These are phyloP conservation scores for Chlamydomonas eustigma DNA, from an alignment of 139 green algal genomes.

Conservation along the genomic window DNA sequence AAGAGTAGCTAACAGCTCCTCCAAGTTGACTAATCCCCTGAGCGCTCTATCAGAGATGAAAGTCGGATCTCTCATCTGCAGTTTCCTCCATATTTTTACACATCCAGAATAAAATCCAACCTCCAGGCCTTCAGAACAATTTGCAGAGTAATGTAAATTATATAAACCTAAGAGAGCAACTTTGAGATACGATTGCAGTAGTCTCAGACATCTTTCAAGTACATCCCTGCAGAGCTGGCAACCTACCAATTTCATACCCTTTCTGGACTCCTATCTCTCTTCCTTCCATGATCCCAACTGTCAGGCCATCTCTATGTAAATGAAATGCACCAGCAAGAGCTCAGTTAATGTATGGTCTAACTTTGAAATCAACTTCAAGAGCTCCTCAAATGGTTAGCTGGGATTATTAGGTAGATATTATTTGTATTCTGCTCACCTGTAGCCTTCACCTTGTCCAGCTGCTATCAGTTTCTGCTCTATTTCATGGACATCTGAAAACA, in stretches of 20 bases:
- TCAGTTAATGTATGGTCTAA: no score
- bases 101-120: conserved; percentile 68
- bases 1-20: conserved; percentile 43
- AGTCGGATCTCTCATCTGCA: conserved; percentile 11
- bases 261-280: conserved; percentile 64
- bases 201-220: no score
- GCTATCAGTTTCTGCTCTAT: neutral
- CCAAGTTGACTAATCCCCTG: conserved; percentile 36
- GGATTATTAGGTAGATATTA: neutral
- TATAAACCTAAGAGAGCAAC: neutral
- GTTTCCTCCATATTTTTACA: conserved; percentile 42
- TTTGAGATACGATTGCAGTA: no score
- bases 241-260: conserved; percentile 65
- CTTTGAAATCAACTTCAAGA: no score
- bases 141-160: neutral
- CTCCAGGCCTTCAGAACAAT: conserved; percentile 46
- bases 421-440: no score
- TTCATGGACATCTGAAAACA: neutral
- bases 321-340: neutral
- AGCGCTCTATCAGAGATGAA: conserved; percentile 1
- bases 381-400: neutral
- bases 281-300: conserved; percentile 48
- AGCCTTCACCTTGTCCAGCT: neutral
- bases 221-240: neutral
- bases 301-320: conserved; percentile 35